phyloP scores from a whole-genome alignment of 2,329 filamentous ascomycete species.

The Ophiocordyceps australis region DNA sequence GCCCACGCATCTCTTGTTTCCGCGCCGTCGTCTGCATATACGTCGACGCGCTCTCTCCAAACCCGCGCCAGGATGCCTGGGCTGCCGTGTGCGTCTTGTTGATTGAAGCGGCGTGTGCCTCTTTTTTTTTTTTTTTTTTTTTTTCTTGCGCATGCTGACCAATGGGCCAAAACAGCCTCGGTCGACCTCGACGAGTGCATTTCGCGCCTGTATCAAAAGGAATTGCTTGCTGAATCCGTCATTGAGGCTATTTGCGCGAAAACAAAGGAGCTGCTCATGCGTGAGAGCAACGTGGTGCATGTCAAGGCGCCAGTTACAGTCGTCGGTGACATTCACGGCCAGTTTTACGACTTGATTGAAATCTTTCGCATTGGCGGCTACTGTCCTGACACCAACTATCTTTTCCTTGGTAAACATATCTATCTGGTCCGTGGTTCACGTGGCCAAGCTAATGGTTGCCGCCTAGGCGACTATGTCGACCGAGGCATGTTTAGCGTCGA shows the following conservation, averaged over 20 bases:
- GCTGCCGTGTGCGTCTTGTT: constrained; percentile 1
- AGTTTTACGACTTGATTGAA: constrained; percentile 98
- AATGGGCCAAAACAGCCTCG: constrained; percentile 50
- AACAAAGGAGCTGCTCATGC: constrained; percentile 96
- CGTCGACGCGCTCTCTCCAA: too few species aligned
- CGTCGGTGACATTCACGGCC: constrained; percentile 94
- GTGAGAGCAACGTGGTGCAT: constrained; percentile 98
- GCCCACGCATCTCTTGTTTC: too few species aligned
- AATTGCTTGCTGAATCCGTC: constrained; percentile 89
- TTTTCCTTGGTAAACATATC: constrained; percentile 60
- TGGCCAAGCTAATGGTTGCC: too few species aligned
- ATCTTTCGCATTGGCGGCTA: constrained; percentile 97
- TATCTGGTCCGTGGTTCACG: background rate
- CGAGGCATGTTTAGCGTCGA: constrained; percentile 97
- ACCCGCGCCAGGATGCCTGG: constrained; percentile 2
- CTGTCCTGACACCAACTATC: constrained; percentile 94
- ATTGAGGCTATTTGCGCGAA: constrained; percentile 99
- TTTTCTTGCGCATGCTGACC: background rate
- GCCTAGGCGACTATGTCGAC: constrained; percentile 84
- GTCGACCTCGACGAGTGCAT: constrained; percentile 99
- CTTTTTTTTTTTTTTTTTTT: background rate
- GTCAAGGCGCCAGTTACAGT: constrained; percentile 91
- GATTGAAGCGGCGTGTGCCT: background rate
- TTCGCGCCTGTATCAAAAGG: constrained; percentile 87
- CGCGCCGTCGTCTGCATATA: too few species aligned